Conservation (phyloP, 2,329 filamentous ascomycete species). For the Paraconiothyrium sp. region DNA sequence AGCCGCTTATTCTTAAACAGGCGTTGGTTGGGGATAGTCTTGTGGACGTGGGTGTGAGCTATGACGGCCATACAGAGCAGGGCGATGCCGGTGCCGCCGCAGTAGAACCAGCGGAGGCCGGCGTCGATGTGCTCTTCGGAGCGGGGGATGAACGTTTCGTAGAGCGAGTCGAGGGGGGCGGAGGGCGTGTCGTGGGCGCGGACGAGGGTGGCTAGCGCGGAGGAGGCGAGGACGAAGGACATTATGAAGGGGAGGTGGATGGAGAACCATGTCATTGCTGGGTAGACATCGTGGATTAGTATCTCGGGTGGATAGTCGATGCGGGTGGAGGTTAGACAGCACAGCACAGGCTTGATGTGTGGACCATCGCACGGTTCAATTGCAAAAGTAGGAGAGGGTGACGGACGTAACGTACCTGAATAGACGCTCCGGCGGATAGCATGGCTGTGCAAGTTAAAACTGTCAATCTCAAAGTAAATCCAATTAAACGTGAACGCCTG, state of each 20-base stretch:
- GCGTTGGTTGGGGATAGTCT: slow-evolving; percentile 59
- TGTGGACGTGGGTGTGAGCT: slow-evolving; percentile 65
- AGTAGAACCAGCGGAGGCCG: slow-evolving; percentile 71
- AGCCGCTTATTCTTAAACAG: slow-evolving; percentile 63
- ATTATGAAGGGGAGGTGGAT: slow-evolving; percentile 71
- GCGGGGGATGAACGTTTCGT: slow-evolving; percentile 60
- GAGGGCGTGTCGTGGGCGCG: slow-evolving; percentile 64
- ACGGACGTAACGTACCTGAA: slow-evolving; percentile 50
- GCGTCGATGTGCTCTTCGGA: slow-evolving; percentile 61
- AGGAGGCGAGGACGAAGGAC: slow-evolving; percentile 68
- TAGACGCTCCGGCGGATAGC: slow-evolving; percentile 65
- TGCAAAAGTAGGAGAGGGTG: neutral
- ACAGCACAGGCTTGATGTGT: neutral
- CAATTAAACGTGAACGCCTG: slow-evolving; percentile 70
- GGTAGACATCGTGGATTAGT: too few species aligned
- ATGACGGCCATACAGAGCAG: slow-evolving; percentile 66
- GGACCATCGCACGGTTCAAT: neutral
- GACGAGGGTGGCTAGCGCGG: slow-evolving; percentile 67
- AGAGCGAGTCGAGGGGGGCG: slow-evolving; percentile 59
- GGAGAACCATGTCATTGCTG: slow-evolving; percentile 64
- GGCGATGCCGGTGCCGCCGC: slow-evolving; percentile 66
- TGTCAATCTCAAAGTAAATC: slow-evolving; percentile 72
- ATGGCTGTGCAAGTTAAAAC: slow-evolving; percentile 65
- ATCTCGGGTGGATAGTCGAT: too few species aligned
- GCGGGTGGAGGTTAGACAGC: neutral